These are phyloP conservation scores for Paraglomus occultum DNA, from an alignment of 192 early-diverging fungal species.

Conservation along the genomic window DNA sequence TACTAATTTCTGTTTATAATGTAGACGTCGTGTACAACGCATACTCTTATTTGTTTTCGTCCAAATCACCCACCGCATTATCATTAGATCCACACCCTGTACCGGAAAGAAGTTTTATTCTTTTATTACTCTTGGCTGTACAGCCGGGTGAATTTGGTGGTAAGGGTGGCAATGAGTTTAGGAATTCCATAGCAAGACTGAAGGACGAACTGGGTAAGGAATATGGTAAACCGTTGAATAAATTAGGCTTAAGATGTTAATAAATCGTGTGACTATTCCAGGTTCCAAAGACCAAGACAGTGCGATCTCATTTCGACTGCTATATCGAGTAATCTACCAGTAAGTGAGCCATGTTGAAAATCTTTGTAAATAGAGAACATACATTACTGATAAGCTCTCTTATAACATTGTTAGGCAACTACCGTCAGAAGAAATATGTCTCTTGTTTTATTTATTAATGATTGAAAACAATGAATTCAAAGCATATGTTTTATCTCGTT, in stretches of 20 bases:
- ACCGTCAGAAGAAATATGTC: slow-evolving; percentile 56
- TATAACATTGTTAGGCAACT: slow-evolving; percentile 35
- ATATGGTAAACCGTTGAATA: too few species aligned
- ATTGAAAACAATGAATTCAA: slow-evolving; percentile 66
- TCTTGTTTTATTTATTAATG: slow-evolving; percentile 65
- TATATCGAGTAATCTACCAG: slow-evolving; percentile 54
- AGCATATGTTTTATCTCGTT: slow-evolving; percentile 69
- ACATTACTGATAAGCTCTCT: neutral
- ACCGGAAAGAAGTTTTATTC: slow-evolving; percentile 58
- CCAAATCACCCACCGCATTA: slow-evolving; percentile 40
- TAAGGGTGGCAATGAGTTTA: slow-evolving; percentile 38
- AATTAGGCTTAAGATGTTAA: too few species aligned
- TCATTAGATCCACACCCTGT: slow-evolving; percentile 53
- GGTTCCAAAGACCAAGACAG: slow-evolving; percentile 35
- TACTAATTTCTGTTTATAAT: slow-evolving; percentile 19
- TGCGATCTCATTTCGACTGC: slow-evolving; percentile 47
- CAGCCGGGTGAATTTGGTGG: slow-evolving; percentile 37
- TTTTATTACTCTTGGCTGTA: slow-evolving; percentile 54
- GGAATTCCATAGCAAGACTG: slow-evolving; percentile 37
- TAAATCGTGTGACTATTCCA: neutral
- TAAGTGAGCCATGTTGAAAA: slow-evolving; percentile 31
- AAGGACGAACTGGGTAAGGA: slow-evolving; percentile 47
- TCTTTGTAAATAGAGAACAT: neutral
- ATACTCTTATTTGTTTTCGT: slow-evolving; percentile 63
- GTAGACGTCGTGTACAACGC: slow-evolving; percentile 64